Conservation (phyloP, 208 protist species). For the Phytomonas sp. region DNA sequence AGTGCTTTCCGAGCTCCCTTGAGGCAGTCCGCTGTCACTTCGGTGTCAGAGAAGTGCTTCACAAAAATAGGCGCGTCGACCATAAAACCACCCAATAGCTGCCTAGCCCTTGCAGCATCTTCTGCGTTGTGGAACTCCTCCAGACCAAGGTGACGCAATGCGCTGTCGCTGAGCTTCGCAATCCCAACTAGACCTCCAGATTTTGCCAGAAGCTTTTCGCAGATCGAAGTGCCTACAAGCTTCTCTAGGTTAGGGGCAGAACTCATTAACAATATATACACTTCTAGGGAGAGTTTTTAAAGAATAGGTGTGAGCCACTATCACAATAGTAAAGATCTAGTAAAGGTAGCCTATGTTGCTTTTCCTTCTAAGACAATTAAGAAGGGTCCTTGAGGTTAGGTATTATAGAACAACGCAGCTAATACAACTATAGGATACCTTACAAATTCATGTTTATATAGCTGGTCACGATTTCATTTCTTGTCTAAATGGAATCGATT, state of each 20-base stretch:
- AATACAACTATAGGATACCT: neutral
- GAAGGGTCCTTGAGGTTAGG: neutral
- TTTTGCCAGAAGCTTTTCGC: constrained; percentile 29
- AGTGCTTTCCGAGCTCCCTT: constrained; percentile 61
- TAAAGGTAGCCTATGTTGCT: neutral
- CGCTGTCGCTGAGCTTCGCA: constrained; percentile 46
- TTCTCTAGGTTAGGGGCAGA: constrained; percentile 43
- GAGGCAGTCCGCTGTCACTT: constrained; percentile 23
- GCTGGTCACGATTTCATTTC: neutral
- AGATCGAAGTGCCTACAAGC: constrained; percentile 40
- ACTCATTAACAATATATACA: constrained; percentile 12
- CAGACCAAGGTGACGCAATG: constrained; percentile 54
- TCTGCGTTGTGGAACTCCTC: constrained; percentile 26
- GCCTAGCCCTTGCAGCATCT: constrained; percentile 19
- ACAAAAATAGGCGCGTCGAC: constrained; percentile 48
- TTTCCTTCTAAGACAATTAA: neutral
- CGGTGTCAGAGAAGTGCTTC: constrained; percentile 51
- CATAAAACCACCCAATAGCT: constrained; percentile 52
- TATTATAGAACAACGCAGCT: neutral
- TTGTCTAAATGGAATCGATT: neutral
- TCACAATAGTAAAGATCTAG: neutral
- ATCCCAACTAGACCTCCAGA: constrained; percentile 50
- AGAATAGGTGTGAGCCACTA: neutral
- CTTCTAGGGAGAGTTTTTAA: neutral
- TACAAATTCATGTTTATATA: constrained; percentile 6